Conservation (phyloP, 2,329 filamentous ascomycete species). For the Penicillium sp. region DNA sequence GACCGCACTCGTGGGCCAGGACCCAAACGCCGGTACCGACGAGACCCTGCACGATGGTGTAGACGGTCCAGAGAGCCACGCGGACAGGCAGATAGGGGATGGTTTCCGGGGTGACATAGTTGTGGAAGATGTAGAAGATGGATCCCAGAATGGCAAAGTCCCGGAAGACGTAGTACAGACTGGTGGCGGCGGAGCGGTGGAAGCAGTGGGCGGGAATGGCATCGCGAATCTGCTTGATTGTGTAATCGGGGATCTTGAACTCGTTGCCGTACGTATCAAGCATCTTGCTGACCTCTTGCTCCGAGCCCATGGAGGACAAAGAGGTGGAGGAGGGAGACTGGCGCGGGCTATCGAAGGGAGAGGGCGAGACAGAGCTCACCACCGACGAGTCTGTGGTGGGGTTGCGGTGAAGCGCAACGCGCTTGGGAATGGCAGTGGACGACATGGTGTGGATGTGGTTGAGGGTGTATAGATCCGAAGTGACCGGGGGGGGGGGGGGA, state of each 20-base stretch:
- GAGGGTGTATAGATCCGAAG: background rate
- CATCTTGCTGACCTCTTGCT: constrained; percentile 60
- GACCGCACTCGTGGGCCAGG: constrained; percentile 94
- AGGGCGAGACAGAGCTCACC: constrained; percentile 54
- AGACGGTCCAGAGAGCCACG: constrained; percentile 62
- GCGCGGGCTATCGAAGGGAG: constrained; percentile 59
- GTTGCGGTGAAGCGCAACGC: constrained; percentile 53
- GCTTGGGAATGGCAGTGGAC: constrained; percentile 50
- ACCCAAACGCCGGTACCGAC: constrained; percentile 96
- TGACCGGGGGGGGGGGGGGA: too few species aligned
- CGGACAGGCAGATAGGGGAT: constrained; percentile 69
- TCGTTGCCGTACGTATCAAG: constrained; percentile 92
- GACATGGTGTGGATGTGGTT: constrained; percentile 41
- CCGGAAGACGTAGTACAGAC: constrained; percentile 79
- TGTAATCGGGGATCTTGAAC: constrained; percentile 91
- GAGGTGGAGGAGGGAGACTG: constrained; percentile 80
- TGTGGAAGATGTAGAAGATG: constrained; percentile 87
- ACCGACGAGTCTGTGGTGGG: constrained; percentile 56
- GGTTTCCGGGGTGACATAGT: constrained; percentile 80
- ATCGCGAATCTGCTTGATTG: constrained; percentile 95
- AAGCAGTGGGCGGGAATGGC: constrained; percentile 98
- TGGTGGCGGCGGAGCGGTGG: constrained; percentile 73
- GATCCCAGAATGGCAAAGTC: constrained; percentile 70
- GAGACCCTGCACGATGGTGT: constrained; percentile 82
- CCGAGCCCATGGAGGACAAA: constrained; percentile 80